phyloP scores from a whole-genome alignment of 192 early-diverging fungal genomes.

The Coemansia sp. region DNA sequence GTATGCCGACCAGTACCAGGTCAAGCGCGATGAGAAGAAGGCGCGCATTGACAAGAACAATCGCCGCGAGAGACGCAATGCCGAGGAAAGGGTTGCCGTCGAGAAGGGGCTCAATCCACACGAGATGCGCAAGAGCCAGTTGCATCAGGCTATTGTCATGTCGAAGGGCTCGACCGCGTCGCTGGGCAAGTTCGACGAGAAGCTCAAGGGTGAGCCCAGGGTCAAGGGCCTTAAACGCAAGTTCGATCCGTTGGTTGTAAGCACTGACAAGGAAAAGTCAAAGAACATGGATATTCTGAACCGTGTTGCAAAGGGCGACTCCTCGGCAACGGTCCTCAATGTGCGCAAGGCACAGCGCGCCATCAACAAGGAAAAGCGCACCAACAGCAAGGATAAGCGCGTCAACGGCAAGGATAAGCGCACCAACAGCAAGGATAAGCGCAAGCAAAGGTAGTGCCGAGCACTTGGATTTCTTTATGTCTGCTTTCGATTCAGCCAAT shows the following conservation, averaged over 20 bases:
- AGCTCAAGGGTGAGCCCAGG: conserved; percentile 77
- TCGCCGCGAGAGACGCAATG: conserved; percentile 81
- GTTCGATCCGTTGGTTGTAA: conserved; percentile 65
- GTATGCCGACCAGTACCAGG: conserved; percentile 84
- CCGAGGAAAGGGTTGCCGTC: conserved; percentile 70
- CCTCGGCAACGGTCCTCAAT: conserved; percentile 42
- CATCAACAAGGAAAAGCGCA: conserved; percentile 43
- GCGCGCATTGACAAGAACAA: conserved; percentile 85
- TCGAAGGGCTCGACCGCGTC: conserved; percentile 86
- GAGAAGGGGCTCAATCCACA: conserved; percentile 58
- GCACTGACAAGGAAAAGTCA: conserved; percentile 68
- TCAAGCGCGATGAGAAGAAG: conserved; percentile 79
- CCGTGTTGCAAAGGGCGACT: conserved; percentile 59
- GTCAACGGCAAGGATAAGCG: no score
- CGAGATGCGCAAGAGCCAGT: conserved; percentile 67
- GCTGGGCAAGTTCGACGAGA: conserved; percentile 87
- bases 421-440: no score
- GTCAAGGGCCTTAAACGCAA: conserved; percentile 78
- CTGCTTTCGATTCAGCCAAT: not conserved
- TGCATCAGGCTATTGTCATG: conserved; percentile 70
- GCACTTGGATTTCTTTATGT: not conserved
- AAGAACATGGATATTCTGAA: conserved; percentile 67
- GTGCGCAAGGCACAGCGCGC: conserved; percentile 54
- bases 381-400: no score
- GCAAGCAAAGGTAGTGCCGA: not conserved